phyloP scores from a whole-genome alignment of 164 flowering plant species.

The Chimonanthus salicifolius region DNA sequence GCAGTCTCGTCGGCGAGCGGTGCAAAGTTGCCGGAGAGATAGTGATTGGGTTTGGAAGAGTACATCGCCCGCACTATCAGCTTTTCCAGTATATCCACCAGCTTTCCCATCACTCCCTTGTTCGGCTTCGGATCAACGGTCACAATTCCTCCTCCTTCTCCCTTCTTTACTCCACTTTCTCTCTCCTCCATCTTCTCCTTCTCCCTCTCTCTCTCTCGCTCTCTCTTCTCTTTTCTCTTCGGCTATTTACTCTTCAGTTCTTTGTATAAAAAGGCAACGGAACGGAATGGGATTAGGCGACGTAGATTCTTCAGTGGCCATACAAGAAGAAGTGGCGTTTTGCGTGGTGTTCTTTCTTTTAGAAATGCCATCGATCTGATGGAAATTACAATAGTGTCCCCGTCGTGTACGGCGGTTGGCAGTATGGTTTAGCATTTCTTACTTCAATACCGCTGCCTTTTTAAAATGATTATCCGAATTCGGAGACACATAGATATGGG shows the following conservation, averaged over 20 bases:
- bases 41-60: conserved; percentile 52
- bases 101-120: conserved; percentile 46
- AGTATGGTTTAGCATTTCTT: no score
- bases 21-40: conserved; percentile 73
- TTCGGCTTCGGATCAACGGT: conserved; percentile 62
- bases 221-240: not conserved
- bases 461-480: no score
- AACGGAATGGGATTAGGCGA: not conserved
- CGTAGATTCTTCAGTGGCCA: not conserved
- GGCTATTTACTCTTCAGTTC: not conserved
- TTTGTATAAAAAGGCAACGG: not conserved
- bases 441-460: no score
- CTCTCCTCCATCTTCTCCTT: not conserved
- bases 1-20: conserved; percentile 74
- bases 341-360: not conserved
- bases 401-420: not conserved
- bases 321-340: not conserved
- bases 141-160: conserved; percentile 25
- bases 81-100: conserved; percentile 54
- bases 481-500: no score
- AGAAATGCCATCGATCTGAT: not conserved
- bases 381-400: not conserved
- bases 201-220: conserved; percentile 9
- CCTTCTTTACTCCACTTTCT: not conserved
- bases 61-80: conserved; percentile 56